Conservation (phyloP, 306 rosid species). For the Arachis stenosperma region DNA sequence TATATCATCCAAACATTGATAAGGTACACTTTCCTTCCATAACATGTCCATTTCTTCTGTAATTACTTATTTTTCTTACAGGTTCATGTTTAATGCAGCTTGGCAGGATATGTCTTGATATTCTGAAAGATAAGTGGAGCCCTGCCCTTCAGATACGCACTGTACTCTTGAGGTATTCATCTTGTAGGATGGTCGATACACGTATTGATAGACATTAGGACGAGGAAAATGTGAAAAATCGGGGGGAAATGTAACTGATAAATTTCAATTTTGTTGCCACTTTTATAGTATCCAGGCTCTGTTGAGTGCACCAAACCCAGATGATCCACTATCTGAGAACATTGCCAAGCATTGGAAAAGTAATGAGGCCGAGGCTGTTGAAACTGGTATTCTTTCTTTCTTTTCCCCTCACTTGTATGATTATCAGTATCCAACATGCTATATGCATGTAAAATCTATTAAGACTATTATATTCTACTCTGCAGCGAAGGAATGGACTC, state of each 20-base stretch:
- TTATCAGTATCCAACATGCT: background rate
- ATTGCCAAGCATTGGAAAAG: conserved; percentile 96
- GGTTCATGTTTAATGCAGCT: conserved; percentile 52
- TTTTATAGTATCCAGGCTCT: conserved; percentile 87
- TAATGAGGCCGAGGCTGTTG: conserved; percentile 93
- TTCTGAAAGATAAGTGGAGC: conserved; percentile 92
- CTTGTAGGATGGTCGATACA: background rate
- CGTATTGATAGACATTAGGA: conserved; percentile 7
- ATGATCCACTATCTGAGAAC: conserved; percentile 97
- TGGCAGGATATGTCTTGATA: conserved; percentile 92
- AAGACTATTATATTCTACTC: conserved; percentile 12
- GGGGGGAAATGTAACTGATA: conserved; percentile 9
- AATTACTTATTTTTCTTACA: conserved; percentile 21
- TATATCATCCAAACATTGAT: conserved; percentile 97
- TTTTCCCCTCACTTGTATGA: background rate
- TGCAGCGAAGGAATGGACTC: conserved; percentile 94
- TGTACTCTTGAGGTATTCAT: conserved; percentile 81
- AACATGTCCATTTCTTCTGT: conserved; percentile 9
- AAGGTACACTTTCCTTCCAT: conserved; percentile 58
- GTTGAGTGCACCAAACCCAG: conserved; percentile 97
- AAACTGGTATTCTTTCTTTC: conserved; percentile 65
- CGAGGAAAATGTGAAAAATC: background rate
- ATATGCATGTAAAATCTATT: background rate
- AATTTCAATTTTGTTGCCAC: conserved; percentile 17
- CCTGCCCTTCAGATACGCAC: conserved; percentile 94